phyloP scores from a whole-genome alignment of 768 basidiomycete genomes.

The Xerocomellus chrysenteron region DNA sequence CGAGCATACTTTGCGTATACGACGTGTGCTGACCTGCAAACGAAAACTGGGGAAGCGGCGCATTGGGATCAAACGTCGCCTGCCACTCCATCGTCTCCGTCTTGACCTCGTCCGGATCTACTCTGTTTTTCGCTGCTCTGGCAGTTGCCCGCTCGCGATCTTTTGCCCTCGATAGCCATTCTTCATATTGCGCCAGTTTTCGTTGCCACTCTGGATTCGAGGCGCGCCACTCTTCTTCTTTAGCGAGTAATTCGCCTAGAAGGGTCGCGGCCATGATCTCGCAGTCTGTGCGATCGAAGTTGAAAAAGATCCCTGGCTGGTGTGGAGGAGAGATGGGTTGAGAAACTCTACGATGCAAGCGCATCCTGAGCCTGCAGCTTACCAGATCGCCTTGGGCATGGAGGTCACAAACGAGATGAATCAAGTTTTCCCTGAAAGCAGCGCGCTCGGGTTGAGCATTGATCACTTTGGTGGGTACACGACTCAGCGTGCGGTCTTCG shows the following conservation, averaged over 20 bases:
- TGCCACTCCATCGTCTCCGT: slow-evolving; percentile 44
- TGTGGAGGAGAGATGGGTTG: not conserved
- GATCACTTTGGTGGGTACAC: slow-evolving; percentile 21
- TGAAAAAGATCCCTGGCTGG: slow-evolving; percentile 68
- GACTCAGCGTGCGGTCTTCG: slow-evolving; percentile 37
- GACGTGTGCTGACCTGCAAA: slow-evolving; percentile 47
- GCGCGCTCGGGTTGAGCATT: slow-evolving; percentile 33
- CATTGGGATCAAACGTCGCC: slow-evolving; percentile 53
- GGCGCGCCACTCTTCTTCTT: slow-evolving; percentile 52
- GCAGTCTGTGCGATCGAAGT: slow-evolving; percentile 59
- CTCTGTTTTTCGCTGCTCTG: slow-evolving; percentile 40
- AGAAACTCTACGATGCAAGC: not conserved
- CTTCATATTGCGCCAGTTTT: slow-evolving; percentile 52
- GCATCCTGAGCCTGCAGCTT: slow-evolving; percentile 17
- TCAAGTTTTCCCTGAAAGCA: slow-evolving; percentile 43
- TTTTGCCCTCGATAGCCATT: slow-evolving; percentile 47
- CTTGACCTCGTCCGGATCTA: slow-evolving; percentile 27
- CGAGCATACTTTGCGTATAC: slow-evolving; percentile 48
- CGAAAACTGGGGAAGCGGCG: slow-evolving; percentile 59
- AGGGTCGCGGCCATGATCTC: slow-evolving; percentile 51
- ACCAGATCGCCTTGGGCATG: slow-evolving; percentile 55
- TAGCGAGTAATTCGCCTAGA: slow-evolving; percentile 33
- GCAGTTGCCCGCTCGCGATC: slow-evolving; percentile 47
- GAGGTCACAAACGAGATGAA: slow-evolving; percentile 56
- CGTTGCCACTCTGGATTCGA: slow-evolving; percentile 46